Conservation (phyloP, 1,139 yeast genomes). For the Starmera stellimalicola region DNA sequence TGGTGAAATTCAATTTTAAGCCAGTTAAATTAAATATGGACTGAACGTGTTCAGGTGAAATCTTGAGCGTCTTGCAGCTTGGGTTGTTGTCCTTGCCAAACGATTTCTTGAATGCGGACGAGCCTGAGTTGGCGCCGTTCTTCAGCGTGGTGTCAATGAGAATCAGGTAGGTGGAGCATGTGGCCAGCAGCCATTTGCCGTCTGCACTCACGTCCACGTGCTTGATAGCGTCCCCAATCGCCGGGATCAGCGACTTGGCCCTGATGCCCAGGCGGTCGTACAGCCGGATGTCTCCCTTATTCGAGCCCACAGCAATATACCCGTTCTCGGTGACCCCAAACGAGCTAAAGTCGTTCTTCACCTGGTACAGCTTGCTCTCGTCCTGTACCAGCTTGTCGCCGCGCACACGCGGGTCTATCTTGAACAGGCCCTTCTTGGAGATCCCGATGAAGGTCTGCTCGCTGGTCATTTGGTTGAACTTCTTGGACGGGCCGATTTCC, state of each 20-base stretch:
- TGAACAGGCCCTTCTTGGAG: constrained; percentile 54
- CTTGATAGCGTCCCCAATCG: constrained; percentile 64
- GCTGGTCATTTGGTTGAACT: constrained; percentile 62
- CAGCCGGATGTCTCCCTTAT: constrained; percentile 65
- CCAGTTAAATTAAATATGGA: constrained; percentile 47
- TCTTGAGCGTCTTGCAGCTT: constrained; percentile 53
- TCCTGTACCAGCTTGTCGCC: constrained; percentile 49
- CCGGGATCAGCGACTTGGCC: constrained; percentile 74
- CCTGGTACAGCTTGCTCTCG: constrained; percentile 42
- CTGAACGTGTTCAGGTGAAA: constrained; percentile 67
- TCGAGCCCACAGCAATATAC: constrained; percentile 64
- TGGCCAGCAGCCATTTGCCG: constrained; percentile 76
- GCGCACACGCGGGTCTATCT: constrained; percentile 67
- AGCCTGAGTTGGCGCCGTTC: constrained; percentile 49
- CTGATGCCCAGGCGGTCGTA: constrained; percentile 62
- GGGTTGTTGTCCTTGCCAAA: constrained; percentile 64
- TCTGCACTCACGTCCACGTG: constrained; percentile 68
- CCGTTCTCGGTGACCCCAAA: constrained; percentile 70
- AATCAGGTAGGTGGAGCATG: constrained; percentile 62
- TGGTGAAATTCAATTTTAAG: constrained; percentile 48
- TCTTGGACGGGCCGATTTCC: constrained; percentile 57
- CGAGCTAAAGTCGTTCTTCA: constrained; percentile 48
- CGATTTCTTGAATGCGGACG: constrained; percentile 53
- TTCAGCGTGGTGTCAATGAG: constrained; percentile 58
- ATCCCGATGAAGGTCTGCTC: constrained; percentile 72